phyloP scores from a whole-genome alignment of 2,329 filamentous ascomycete genomes.

The Penicillium sp. region DNA sequence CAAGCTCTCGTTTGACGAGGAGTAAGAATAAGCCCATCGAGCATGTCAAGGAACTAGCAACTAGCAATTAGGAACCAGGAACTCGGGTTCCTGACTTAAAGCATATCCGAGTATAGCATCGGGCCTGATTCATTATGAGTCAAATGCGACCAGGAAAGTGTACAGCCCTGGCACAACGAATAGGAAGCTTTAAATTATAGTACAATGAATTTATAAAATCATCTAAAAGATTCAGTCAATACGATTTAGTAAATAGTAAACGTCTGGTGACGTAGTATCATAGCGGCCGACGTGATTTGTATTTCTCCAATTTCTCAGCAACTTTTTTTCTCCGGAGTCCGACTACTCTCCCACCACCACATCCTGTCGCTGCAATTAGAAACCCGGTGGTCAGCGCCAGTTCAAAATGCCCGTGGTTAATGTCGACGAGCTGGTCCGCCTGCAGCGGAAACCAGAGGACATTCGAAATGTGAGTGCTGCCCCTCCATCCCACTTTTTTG shows the following conservation, averaged over 20 bases:
- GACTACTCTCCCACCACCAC: conserved; percentile 13
- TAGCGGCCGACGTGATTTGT: neutral
- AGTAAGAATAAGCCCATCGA: conserved; percentile 8
- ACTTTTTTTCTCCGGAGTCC: conserved; percentile 19
- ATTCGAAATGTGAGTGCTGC: conserved; percentile 75
- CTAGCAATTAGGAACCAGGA: neutral
- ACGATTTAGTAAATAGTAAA: neutral
- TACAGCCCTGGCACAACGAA: conserved; percentile 3
- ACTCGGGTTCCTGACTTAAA: neutral
- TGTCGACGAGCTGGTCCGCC: conserved; percentile 80
- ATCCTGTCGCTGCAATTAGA: conserved; percentile 5
- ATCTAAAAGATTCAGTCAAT: neutral
- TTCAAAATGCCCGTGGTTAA: conserved; percentile 81
- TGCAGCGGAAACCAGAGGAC: conserved; percentile 82
- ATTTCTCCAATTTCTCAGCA: conserved; percentile 18
- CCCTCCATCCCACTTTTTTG: conserved; percentile 30
- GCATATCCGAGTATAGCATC: neutral
- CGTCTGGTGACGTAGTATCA: no score
- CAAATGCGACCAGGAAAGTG: conserved; percentile 9
- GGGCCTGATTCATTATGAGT: conserved; percentile 19
- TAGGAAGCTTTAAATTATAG: neutral
- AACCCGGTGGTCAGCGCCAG: conserved; percentile 14
- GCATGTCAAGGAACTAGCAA: no score
- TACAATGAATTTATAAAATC: neutral
- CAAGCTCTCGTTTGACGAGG: conserved; percentile 45